Base-by-base conservation (phyloP, 768 basidiomycete species). In the Suillus americanus region DNA sequence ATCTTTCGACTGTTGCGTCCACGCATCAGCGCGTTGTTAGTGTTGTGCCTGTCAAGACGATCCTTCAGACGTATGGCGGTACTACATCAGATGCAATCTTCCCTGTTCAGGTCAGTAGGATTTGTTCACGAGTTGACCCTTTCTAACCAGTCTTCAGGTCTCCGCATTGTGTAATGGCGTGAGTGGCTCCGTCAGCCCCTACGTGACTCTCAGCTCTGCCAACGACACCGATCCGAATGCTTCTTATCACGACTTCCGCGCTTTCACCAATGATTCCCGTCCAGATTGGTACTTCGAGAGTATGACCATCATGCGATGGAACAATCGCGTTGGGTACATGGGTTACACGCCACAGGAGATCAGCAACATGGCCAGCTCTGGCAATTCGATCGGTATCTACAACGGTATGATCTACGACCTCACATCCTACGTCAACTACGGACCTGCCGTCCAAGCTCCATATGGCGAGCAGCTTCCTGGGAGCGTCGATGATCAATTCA, bases 271-370 rank as follows among this genome's bases (percentile, higher is more conserved):
- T 65, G 97, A 99, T 72, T 90, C 91, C 0, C 87, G 97, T 10
- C 97, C 97, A 0, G 97, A 99, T 73, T 99, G 97, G 97, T 99
- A 99, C 76, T 95, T 92, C 68, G 91, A 99, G 79, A 83, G 81
- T 65, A 99, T 99, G 97, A 91, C 92, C 3, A 75, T 85, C 73
- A 90, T 99, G 90, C 91, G 97, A 8, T 97, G 90, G 82, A 89
- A 87, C 61, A 87, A 87, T 69, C 91, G 97, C 45, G 85, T 88
- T 46, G 97, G 97, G 0, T 98, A 96, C 74, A 72, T 97, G 60
- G 97, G 95, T 0, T 90, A 86, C 72, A 92, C 92, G 0, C 87
- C 89, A 18, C 85, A 85, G 71, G 88, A 90, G 65, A 85, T 97
- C 73, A 82, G 80, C 69, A 86, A 84, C 67, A 85, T 89, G 83